Base-by-base conservation (phyloP, 148 eudicot species). In the Chenopodium quinoa region DNA sequence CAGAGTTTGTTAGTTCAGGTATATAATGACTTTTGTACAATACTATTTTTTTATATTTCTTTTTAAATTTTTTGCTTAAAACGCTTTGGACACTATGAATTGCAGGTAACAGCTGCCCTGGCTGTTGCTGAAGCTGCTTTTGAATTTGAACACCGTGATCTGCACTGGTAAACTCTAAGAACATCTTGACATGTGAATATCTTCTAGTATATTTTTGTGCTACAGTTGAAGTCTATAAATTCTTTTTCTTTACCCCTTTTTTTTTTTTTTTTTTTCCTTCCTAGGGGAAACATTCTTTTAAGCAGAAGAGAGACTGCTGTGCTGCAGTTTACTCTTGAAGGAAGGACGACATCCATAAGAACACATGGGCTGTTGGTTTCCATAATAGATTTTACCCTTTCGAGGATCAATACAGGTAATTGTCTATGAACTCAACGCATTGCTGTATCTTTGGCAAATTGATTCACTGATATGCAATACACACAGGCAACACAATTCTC, bases 71-170 rank as follows among this genome's bases (percentile, higher is more conserved):
- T 47, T 81, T 73, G 50, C 27, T 74, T 77, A 48, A 44, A 27
- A 29, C 74, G 46, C 76, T 40, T 40, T 73, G 83, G 76, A 52
- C 71, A 67, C 75, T 70, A 20, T 81, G 67, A 56, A 32, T 83
- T 81, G 67, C 85, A 93, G 98, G 95, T 93, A 70, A 92, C 97
- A 84, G 76, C 91, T 82, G 97, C 91, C 76, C 85, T 96, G 88
- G 98, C 98, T 71, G 95, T 96, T 69, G 98, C 97, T 78, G 99
- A 96, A 88, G 94, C 90, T 81, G 98, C 95, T 29, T 96, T 86
- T 87, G 95, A 93, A 84, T 96, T 96, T 86, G 98, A 96, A 87
- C 99, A 96, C 81, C 90, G 99, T 52, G 99, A 96, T 87, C 83
- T 96, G 86, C 99, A 96, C 84, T 93, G 97, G 98, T 96, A 75